Evolutionary conservation across 257 asterid species (phyloP).

Genomic region (Datura wrightii): DNA sequence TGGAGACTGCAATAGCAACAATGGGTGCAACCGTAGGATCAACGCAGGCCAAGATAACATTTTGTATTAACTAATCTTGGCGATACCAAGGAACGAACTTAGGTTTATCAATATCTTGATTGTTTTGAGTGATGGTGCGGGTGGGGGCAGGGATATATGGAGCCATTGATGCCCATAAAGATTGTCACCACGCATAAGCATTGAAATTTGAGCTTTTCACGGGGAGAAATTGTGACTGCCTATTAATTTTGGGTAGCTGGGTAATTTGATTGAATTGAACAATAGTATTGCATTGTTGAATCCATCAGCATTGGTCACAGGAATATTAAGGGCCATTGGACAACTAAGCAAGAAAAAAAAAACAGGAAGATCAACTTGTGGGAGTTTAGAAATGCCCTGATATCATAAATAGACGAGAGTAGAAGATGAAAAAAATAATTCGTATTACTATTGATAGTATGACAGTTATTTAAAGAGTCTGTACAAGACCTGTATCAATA

Average conservation of each 20-base stretch:
- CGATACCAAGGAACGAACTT: not conserved
- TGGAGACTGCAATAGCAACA: not conserved
- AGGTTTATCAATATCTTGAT: not conserved
- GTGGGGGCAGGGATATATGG: not conserved
- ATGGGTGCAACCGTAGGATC: not conserved
- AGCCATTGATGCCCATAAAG: not conserved
- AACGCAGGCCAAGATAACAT: not conserved
- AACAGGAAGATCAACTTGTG: not conserved
- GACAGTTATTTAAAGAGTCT: too few species aligned
- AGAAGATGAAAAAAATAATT: too few species aligned
- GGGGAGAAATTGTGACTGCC: not conserved
- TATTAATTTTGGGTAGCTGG: not conserved
- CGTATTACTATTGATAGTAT: too few species aligned
- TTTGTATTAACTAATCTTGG: not conserved
- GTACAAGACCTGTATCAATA: too few species aligned
- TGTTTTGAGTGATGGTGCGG: not conserved
- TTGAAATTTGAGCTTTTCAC: not conserved
- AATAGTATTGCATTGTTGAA: not conserved
- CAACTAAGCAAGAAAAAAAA: not conserved
- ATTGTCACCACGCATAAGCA: not conserved
- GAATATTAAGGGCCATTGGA: not conserved
- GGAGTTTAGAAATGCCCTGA: not conserved
- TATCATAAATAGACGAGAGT: not conserved
- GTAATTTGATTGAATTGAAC: not conserved
- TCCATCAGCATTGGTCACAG: not conserved